A percentile compares a stretch with the other conserved stretches of the same genome.
These are phyloP conservation scores for Parachlorella kessleri DNA, from an alignment of 139 green algal species.

Conservation along the genomic window DNA sequence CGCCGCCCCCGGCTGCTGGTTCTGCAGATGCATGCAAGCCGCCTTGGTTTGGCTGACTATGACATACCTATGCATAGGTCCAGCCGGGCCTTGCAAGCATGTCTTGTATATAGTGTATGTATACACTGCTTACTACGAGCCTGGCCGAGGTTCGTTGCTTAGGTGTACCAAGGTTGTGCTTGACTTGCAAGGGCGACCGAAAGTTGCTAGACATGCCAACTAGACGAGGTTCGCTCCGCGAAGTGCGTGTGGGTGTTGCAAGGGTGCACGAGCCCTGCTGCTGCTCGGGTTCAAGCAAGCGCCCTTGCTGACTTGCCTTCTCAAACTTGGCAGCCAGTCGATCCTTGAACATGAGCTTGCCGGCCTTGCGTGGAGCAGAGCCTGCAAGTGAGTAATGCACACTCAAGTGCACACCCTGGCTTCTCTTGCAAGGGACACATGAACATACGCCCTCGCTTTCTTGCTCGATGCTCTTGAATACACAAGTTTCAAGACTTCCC, in stretches of 20 bases:
- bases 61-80: not conserved
- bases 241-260: too few relatives aligned
- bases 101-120: not conserved
- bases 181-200: too few relatives aligned
- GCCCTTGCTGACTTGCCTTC: not conserved
- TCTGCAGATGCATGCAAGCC: too few relatives aligned
- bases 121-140: too few relatives aligned
- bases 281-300: too few relatives aligned
- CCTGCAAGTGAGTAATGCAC: slow-evolving; percentile 6
- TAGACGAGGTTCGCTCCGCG: too few relatives aligned
- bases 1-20: not conserved
- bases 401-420: not conserved
- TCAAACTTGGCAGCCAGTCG: slow-evolving; percentile 34
- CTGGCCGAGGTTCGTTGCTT: too few relatives aligned
- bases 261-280: too few relatives aligned
- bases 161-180: not conserved
- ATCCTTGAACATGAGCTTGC: slow-evolving; percentile 42
- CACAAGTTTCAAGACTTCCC: too few relatives aligned
- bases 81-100: not conserved
- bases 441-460: too few relatives aligned
- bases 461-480: too few relatives aligned
- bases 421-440: not conserved
- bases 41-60: not conserved
- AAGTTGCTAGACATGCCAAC: too few relatives aligned
- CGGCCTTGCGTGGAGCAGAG: slow-evolving; percentile 10